Evolutionary conservation across 1,139 yeast genomes (phyloP).

Genomic region (Saccharomyces uvarum): DNA sequence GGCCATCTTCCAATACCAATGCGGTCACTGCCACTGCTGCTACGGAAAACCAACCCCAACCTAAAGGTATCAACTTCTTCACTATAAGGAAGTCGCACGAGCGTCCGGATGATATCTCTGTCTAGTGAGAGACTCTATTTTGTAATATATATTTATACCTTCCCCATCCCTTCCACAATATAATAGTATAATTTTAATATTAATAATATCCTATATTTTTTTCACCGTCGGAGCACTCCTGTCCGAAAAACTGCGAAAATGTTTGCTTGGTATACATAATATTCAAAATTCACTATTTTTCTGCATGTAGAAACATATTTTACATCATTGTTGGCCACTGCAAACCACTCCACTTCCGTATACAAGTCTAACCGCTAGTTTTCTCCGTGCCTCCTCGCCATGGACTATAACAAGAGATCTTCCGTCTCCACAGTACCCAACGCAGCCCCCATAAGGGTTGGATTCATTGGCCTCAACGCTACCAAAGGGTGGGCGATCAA

Average conservation of each 20-base stretch:
- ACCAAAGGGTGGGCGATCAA: slow-evolving; percentile 27
- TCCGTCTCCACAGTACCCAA: slow-evolving; percentile 25
- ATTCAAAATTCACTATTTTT: neutral
- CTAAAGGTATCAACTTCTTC: slow-evolving; percentile 71
- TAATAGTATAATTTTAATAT: neutral
- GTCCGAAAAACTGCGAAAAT: neutral
- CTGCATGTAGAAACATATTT: neutral
- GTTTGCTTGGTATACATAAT: neutral
- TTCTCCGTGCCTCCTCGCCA: neutral
- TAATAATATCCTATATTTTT: neutral
- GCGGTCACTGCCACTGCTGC: slow-evolving; percentile 14
- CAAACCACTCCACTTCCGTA: neutral
- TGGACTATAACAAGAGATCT: slow-evolving; percentile 13
- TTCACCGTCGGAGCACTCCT: neutral
- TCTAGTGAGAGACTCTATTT: slow-evolving; percentile 28
- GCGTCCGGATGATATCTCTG: slow-evolving; percentile 52
- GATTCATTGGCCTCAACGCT: slow-evolving; percentile 21
- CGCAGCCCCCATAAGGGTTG: slow-evolving; percentile 22
- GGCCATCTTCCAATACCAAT: slow-evolving; percentile 26
- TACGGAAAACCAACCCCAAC: slow-evolving; percentile 35
- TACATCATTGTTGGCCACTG: neutral
- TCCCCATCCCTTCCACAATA: neutral
- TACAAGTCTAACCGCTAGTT: neutral
- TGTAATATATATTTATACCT: neutral
- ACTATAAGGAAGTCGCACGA: slow-evolving; percentile 61